A percentile compares a stretch with the other conserved stretches of the same genome.
phyloP scores from a whole-genome alignment of 2,329 filamentous ascomycete genomes.

The Gremmenia infestans region DNA sequence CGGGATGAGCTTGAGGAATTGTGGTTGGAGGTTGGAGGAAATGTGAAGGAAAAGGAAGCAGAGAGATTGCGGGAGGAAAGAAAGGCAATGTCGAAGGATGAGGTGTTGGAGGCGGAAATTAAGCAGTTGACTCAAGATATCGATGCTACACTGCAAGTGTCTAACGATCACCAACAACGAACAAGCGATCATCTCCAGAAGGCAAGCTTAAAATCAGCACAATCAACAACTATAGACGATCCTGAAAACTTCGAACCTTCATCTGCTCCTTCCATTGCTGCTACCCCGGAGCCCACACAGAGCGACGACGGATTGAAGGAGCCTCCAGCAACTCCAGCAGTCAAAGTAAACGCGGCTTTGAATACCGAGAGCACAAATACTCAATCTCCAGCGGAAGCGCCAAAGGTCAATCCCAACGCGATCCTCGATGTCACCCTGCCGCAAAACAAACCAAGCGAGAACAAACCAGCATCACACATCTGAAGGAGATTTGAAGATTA shows the following conservation, averaged over 20 bases:
- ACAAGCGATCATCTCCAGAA: constrained; percentile 23
- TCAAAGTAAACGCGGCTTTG: neutral
- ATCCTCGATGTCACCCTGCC: constrained; percentile 12
- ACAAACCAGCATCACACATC: neutral
- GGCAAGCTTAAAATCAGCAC: neutral
- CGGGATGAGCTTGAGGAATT: constrained; percentile 70
- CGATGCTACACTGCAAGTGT: constrained; percentile 30
- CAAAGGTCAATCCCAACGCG: constrained; percentile 1
- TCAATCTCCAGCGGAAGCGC: neutral
- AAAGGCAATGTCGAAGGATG: constrained; percentile 40
- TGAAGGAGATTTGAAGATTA: neutral
- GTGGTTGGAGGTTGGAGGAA: constrained; percentile 65
- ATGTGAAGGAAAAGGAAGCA: constrained; percentile 43
- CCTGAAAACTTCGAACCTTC: neutral
- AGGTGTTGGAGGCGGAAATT: constrained; percentile 37
- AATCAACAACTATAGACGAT: neutral
- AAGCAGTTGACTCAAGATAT: constrained; percentile 33
- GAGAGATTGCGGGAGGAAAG: constrained; percentile 10
- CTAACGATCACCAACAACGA: constrained; percentile 27
- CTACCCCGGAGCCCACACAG: neutral
- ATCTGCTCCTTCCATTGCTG: neutral
- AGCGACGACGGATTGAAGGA: neutral
- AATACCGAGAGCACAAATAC: neutral
- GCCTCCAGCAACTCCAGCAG: neutral
- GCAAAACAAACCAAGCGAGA: constrained; percentile 5